These are phyloP conservation scores for Saccharomycopsis fermentans DNA, from an alignment of 805 yeast genomes.

Conservation along the genomic window DNA sequence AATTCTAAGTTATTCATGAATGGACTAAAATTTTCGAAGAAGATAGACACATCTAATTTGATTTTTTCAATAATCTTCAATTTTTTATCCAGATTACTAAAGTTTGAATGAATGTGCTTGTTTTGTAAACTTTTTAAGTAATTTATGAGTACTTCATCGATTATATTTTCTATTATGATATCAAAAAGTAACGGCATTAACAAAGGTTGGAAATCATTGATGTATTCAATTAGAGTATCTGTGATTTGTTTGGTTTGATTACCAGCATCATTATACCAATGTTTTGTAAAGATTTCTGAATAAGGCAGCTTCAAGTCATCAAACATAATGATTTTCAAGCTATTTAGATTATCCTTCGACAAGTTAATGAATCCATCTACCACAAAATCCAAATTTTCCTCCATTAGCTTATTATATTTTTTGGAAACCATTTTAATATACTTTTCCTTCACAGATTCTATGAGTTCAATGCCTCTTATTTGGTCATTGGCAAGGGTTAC, in stretches of 20 bases:
- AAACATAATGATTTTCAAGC: constrained; percentile 49
- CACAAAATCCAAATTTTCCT: constrained; percentile 46
- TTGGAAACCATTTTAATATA: constrained; percentile 58
- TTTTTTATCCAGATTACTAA: constrained; percentile 29
- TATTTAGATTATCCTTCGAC: constrained; percentile 52
- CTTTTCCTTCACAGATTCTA: constrained; percentile 60
- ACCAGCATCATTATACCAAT: constrained; percentile 56
- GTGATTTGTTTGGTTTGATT: constrained; percentile 50
- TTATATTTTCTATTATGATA: constrained; percentile 40
- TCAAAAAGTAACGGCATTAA: constrained; percentile 46
- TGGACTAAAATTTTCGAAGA: constrained; percentile 43
- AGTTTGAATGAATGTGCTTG: constrained; percentile 32
- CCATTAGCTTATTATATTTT: constrained; percentile 50
- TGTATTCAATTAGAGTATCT: constrained; percentile 68
- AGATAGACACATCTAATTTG: constrained; percentile 48
- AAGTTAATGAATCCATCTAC: constrained; percentile 73
- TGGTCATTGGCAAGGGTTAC: constrained; percentile 82
- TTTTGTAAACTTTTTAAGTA: constrained; percentile 40
- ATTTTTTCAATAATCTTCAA: constrained; percentile 40
- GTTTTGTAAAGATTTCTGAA: constrained; percentile 49
- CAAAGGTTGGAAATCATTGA: constrained; percentile 48
- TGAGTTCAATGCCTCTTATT: constrained; percentile 55
- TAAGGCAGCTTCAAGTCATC: constrained; percentile 62
- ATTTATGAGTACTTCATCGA: constrained; percentile 40
- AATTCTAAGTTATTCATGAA: constrained; percentile 33